Base-by-base conservation (phyloP, 2,329 filamentous ascomycete genomes). In the Scytalidium lignicola region DNA sequence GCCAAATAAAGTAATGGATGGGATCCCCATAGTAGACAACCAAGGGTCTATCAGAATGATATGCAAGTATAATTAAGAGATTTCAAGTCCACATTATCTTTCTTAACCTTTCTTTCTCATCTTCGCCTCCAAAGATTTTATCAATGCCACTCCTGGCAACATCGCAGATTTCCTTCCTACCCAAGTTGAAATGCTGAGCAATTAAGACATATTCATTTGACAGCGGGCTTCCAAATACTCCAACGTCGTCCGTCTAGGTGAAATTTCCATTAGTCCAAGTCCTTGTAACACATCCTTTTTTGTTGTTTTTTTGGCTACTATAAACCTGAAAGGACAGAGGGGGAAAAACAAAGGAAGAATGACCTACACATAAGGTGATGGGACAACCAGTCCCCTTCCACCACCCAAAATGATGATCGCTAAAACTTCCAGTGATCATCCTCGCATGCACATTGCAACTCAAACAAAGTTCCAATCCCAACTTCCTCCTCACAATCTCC, bases 391-490 rank as follows among this genome's bases (percentile, higher is more conserved):
- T 74, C 5, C 78, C 72, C 68, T 69, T 75, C 88, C 88, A 93
- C 60, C 81, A 76, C 13, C 84, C 83, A 67, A 93, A 90, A 69
- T 93, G 88, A 66, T 93, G 88, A 44, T 82, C 82, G 10, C 58
- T 73, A 52, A 77, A 80, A 6, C 81, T 79, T 0, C 86, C 85
- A 1, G 73, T 69, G 45, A 86, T 82, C 80, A 93, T 82, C 55
- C 81, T 82, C 1, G 85, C 85, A 56, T 85, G 80, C 1, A 93
- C 86, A 59, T 93, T 93, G 66, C 88, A 92, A 56, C 83, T 89
- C 52, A 93, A 69, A 53, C 88, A 93, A 32, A 93, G 63, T 67
- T 93, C 88, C 12, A 93, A 65, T 2, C 85, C 86, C 22, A 91
- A 62, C 1, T 72, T 72, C 12, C 72, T 70, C 42, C 64, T 58